Evolutionary conservation across 805 yeast species (phyloP), one percentile per base, ranked within the genome.

Genomic region (Ogataea salicorniae): DNA sequence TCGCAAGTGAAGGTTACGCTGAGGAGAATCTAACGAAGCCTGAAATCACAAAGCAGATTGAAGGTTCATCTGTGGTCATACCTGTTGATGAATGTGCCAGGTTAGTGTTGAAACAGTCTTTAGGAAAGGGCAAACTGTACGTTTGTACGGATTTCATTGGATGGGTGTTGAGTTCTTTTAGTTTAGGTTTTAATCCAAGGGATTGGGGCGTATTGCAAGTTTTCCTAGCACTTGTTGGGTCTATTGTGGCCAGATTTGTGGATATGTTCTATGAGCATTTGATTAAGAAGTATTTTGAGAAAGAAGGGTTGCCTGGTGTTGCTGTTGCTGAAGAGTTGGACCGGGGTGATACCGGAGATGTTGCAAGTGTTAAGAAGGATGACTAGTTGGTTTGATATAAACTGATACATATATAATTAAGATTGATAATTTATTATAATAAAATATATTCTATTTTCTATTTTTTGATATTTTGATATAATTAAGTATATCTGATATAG

Each of bases 21-120:
- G 81, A 81, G 49, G 99, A 94, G 64, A 84, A 91, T 61, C 66
- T 68, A 47, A 84, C 95, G 2, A 94, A 94, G 63, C 98, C 99
- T 0, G 77, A 73, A 9, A 87, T 94, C 47, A 90, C 97, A 1
- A 79, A 74, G 53, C 67, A 67, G 33, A 88, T 94, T 34, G 99
- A 94, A 65, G 99, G 98, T 1, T 75, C 95, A 1, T 84, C 95
- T 5, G 63, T 59, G 5, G 81, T 97, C 1, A 83, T 88, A 8
- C 58, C 81, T 1, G 83, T 86, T 8, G 82, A 77, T 16, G 71
- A 71, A 40, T 89, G 95, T 59, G 84, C 92, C 9, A 70, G 73
- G 17, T 71, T 75, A 8, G 75, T 94, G 1, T 57, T 88, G 15
- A 66, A 68, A 46, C 46, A 44, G 17, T 69, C 75, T 52, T 68